Base-by-base conservation (phyloP, 176 grass and related monocot species). In the Carex parvula region DNA sequence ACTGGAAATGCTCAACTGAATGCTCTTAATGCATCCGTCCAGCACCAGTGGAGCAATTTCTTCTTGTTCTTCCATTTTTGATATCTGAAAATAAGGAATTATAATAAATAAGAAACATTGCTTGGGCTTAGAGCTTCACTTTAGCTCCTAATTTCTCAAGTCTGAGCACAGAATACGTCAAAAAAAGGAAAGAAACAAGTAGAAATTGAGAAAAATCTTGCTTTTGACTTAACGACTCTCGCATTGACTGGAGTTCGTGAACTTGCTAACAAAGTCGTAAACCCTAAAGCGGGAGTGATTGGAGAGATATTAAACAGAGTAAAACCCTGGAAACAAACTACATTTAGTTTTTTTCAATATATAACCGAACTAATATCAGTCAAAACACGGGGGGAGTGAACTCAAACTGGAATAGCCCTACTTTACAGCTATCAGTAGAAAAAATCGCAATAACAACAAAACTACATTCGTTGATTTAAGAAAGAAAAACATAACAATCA, bases 31-130 rank as follows among this genome's bases (percentile, higher is more conserved):
- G 44, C 79, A n/a, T 21, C 90, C 93, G 87, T 94, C 90, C 1
- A 87, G 69, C 0, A 94, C 77, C 52, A 85, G 78, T 12, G 83
- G 60, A 26, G 82, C 29, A 2, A 60, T 48, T 53, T 88, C 90
- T 54, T 90, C 88, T 79, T 92, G 50, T 24, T 77, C 86, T 76
- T 94, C 92, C 92, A 94, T 94, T 39, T 86, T 16, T 32, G 0
- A 20, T 30, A 66, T 22, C 80, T 83, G 80, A 54, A 82, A 83
- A 82, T 24, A 64, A 79, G 8, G 9, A 81, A 44, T 67, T 18
- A 50, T 26, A 26, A 68, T n/a, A 55, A 21, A 24, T 17, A 56
- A 56, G 13, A 77, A 77, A 17, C 3, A 55, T 55, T 77, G 22
- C 9, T 13, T 33, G 50, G 50, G 20, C 46, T 76, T 21, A 79